phyloP scores from a whole-genome alignment of 768 basidiomycete genomes.

The Tulasnella sp. region DNA sequence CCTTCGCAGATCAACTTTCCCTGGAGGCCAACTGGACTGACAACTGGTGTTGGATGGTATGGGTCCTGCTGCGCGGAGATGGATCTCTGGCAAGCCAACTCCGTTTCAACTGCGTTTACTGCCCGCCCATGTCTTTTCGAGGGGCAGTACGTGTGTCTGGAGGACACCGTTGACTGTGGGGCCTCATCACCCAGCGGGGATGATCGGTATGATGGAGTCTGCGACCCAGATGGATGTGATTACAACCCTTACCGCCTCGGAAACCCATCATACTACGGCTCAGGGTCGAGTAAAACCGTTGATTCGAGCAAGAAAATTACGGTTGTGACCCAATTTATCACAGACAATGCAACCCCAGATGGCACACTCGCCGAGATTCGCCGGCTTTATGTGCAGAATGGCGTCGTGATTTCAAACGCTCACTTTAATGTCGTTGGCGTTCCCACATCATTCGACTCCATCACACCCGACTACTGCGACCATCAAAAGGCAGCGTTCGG shows the following conservation, averaged over 20 bases:
- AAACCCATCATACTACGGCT: constrained; percentile 16
- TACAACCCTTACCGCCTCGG: constrained; percentile 8
- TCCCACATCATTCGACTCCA: constrained; percentile 38
- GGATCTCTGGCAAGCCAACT: too few species aligned
- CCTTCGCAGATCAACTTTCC: too few species aligned
- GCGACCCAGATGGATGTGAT: constrained; percentile 16
- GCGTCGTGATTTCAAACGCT: background rate
- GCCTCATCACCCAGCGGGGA: too few species aligned
- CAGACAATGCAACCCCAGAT: background rate
- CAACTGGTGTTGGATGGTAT: too few species aligned
- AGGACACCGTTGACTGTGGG: too few species aligned
- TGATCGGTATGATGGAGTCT: constrained; percentile 35
- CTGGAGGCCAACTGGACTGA: too few species aligned
- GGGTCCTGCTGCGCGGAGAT: too few species aligned
- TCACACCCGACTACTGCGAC: constrained; percentile 50
- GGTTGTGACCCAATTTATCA: constrained; percentile 24
- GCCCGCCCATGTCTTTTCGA: too few species aligned
- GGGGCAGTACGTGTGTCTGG: background rate
- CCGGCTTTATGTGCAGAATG: background rate
- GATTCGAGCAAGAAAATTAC: constrained; percentile 8
- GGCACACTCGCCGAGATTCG: constrained; percentile 17
- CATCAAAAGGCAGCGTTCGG: constrained; percentile 46
- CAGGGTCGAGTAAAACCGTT: background rate
- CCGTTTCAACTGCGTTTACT: too few species aligned
- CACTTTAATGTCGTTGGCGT: background rate